These are phyloP conservation scores for Phallus indusiatus DNA, from an alignment of 768 basidiomycete species.

Conservation along the genomic window DNA sequence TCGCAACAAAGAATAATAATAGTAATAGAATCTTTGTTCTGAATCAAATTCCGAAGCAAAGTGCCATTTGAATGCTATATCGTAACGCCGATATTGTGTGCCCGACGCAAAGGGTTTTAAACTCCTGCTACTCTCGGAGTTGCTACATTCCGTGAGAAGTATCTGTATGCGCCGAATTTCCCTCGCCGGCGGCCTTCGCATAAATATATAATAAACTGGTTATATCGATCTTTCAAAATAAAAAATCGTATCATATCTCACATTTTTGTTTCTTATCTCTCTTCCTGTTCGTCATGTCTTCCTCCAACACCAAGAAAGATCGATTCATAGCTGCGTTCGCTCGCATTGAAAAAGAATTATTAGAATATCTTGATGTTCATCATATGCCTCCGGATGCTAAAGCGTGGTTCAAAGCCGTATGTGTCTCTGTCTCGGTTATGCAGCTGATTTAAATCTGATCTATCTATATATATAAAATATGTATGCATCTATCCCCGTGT, in stretches of 20 bases:
- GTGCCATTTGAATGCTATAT: too few relatives aligned
- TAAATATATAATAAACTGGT: too few relatives aligned
- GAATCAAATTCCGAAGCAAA: too few relatives aligned
- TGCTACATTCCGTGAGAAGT: too few relatives aligned
- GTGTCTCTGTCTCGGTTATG: constrained; percentile 19
- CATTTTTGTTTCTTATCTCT: neutral
- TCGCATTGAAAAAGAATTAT: constrained; percentile 65
- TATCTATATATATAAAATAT: too few relatives aligned
- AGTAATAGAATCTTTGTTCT: neutral
- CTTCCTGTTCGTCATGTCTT: constrained; percentile 13
- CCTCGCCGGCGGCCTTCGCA: too few relatives aligned
- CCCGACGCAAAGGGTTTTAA: too few relatives aligned
- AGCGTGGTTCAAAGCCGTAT: constrained; percentile 75
- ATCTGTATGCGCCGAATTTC: too few relatives aligned
- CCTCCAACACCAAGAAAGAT: constrained; percentile 44
- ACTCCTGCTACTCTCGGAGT: too few relatives aligned
- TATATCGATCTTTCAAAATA: neutral
- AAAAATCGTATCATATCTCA: neutral
- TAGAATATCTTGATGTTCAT: constrained; percentile 54
- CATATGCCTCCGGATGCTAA: constrained; percentile 79
- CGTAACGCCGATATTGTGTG: too few relatives aligned
- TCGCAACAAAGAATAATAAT: neutral
- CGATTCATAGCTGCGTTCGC: constrained; percentile 66
- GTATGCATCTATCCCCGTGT: neutral
- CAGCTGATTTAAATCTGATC: neutral